Percentiles rank a stretch among this genome's conserved stretches.
Conservation (phyloP, 2,329 filamentous ascomycete species). For the Tympanopsis confertula region DNA sequence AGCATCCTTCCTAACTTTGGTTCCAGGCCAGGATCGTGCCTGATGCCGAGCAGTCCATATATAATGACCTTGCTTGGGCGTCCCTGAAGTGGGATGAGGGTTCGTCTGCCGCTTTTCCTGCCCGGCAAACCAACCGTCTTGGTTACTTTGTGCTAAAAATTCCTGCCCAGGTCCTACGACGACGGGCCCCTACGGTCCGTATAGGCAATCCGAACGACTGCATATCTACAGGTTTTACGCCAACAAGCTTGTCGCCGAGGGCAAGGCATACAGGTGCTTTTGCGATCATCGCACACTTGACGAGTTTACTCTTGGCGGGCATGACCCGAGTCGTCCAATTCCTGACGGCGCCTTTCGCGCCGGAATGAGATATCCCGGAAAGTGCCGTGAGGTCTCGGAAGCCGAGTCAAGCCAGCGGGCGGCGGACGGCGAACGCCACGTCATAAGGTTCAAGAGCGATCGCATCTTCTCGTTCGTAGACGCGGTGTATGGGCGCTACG, state of each 20-base stretch:
- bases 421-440: constrained; percentile 56
- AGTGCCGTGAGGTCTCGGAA: constrained; percentile 55
- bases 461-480: constrained; percentile 59
- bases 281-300: constrained; percentile 65
- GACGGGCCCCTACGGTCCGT: constrained; percentile 73
- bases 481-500: constrained; percentile 63
- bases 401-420: constrained; percentile 64
- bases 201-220: constrained; percentile 77
- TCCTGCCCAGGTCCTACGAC: constrained; percentile 55
- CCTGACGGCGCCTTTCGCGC: constrained; percentile 55
- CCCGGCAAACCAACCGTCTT: neutral
- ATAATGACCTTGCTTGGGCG: constrained; percentile 75
- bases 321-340: constrained; percentile 41
- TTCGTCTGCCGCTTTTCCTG: constrained; percentile 16
- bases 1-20: constrained; percentile 3
- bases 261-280: constrained; percentile 85
- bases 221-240: constrained; percentile 62
- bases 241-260: constrained; percentile 53
- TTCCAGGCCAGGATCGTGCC: constrained; percentile 65
- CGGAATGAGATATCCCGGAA: constrained; percentile 40
- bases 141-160: constrained; percentile 2
- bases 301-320: constrained; percentile 49
- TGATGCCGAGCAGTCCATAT: constrained; percentile 68
- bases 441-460: constrained; percentile 64
- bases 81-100: constrained; percentile 90